Evolutionary conservation across 192 early-diverging fungal genomes (phyloP).

Genomic region (Backusella westeae): DNA sequence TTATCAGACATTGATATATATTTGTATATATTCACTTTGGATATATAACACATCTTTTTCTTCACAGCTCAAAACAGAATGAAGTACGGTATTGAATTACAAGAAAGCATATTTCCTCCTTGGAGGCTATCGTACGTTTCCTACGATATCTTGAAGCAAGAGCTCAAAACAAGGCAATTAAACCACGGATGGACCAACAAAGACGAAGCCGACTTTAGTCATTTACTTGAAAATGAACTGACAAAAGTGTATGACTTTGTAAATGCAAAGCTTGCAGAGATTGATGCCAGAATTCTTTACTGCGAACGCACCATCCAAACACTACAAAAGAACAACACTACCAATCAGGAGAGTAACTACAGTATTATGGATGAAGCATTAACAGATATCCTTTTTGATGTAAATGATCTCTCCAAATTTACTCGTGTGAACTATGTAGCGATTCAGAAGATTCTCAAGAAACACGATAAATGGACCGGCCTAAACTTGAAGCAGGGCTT

Average conservation of each 20-base stretch:
- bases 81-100: slow-evolving; percentile 38
- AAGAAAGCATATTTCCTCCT: slow-evolving; percentile 34
- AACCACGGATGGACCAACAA: slow-evolving; percentile 53
- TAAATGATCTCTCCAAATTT: slow-evolving; percentile 79
- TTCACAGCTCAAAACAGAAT: slow-evolving; percentile 2
- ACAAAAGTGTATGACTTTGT: slow-evolving; percentile 65
- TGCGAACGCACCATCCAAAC: slow-evolving; percentile 55
- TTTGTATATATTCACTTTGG: not conserved
- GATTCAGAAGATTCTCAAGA: slow-evolving; percentile 96
- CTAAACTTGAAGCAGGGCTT: slow-evolving; percentile 21
- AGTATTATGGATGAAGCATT: slow-evolving; percentile 62
- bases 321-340: slow-evolving; percentile 31
- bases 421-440: slow-evolving; percentile 79
- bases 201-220: slow-evolving; percentile 56
- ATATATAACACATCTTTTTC: not conserved
- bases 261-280: slow-evolving; percentile 70
- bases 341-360: slow-evolving; percentile 52
- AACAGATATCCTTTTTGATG: slow-evolving; percentile 58
- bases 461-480: slow-evolving; percentile 77
- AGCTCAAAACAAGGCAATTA: slow-evolving; percentile 46
- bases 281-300: slow-evolving; percentile 68
- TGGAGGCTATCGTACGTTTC: slow-evolving; percentile 33
- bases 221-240: slow-evolving; percentile 31
- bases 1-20: not conserved
- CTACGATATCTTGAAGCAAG: slow-evolving; percentile 32